Conservation (phyloP, 1,284 basidiomycete genomes). For the Ustilago cynodontis region DNA sequence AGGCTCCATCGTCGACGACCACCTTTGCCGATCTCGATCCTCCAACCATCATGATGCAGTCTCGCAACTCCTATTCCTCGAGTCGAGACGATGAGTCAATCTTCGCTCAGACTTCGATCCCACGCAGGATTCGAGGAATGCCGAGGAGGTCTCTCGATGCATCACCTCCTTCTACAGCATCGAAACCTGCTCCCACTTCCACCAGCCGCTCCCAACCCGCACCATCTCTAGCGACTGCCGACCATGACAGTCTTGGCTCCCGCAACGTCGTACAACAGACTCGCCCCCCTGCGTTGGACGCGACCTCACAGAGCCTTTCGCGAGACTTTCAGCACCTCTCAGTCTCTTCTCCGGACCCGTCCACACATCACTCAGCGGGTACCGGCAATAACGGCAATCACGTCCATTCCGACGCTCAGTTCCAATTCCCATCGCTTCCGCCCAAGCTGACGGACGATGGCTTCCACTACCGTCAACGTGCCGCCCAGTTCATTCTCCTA, state of each 20-base stretch:
- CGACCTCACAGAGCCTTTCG: conserved; percentile 16
- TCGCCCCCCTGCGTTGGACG: no score
- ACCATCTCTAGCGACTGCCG: neutral
- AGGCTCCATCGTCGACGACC: neutral
- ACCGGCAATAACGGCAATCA: neutral
- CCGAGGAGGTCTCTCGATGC: conserved; percentile 10
- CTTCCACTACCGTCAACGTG: conserved; percentile 44
- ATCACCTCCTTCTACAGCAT: neutral
- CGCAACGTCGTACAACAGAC: no score
- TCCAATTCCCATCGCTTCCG: conserved; percentile 34
- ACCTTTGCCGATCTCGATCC: neutral
- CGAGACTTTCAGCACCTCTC: conserved; percentile 27
- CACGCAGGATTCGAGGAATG: conserved; percentile 20
- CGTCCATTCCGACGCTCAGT: neutral
- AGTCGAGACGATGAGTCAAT: neutral
- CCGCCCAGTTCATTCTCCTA: conserved; percentile 43
- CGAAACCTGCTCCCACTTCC: neutral
- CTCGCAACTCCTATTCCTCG: neutral
- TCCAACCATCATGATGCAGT: neutral
- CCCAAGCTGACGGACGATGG: conserved; percentile 35
- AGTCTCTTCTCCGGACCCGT: conserved; percentile 3
- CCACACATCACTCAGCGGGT: neutral
- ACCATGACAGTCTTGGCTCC: neutral
- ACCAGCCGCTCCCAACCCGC: neutral
- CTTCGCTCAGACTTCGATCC: neutral